Evolutionary conservation across 495 filamentous ascomycete genomes (phyloP).

Genomic region (Paragyromitra xinjiangensis): DNA sequence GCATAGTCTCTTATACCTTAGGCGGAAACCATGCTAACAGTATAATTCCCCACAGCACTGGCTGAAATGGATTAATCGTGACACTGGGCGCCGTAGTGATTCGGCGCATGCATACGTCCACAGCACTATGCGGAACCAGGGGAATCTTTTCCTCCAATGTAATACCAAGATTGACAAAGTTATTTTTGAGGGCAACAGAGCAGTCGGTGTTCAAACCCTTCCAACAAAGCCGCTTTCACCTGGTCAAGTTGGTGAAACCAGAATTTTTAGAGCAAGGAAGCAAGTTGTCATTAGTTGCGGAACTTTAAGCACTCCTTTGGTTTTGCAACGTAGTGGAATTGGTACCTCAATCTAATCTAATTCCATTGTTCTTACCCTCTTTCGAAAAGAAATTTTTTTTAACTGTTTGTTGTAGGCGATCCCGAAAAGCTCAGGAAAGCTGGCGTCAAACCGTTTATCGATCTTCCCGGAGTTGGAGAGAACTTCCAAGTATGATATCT

Average conservation of each 20-base stretch:
- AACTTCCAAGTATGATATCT: conserved; percentile 71
- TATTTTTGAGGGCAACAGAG: conserved; percentile 74
- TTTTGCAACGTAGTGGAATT: conserved; percentile 69
- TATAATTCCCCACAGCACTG: conserved; percentile 59
- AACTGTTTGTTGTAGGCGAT: conserved; percentile 60
- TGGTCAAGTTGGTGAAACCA: conserved; percentile 57
- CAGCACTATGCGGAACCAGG: conserved; percentile 70
- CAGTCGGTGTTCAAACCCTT: conserved; percentile 69
- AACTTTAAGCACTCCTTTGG: conserved; percentile 79
- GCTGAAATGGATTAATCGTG: conserved; percentile 46
- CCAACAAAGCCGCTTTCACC: conserved; percentile 65
- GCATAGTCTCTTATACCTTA: conserved; percentile 48
- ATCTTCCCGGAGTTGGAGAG: conserved; percentile 81
- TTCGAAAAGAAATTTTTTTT: not conserved
- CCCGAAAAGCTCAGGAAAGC: conserved; percentile 75
- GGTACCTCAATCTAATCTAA: conserved; percentile 51
- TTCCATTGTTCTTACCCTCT: conserved; percentile 64
- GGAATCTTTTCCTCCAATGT: conserved; percentile 77
- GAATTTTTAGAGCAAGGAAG: conserved; percentile 75
- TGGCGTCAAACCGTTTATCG: conserved; percentile 75
- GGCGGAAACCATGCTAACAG: conserved; percentile 59
- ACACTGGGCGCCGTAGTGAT: conserved; percentile 75
- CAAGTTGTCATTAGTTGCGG: conserved; percentile 81
- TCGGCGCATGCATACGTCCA: conserved; percentile 80
- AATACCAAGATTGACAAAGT: conserved; percentile 86